Evolutionary conservation across 257 asterid genomes (phyloP).

Genomic region (Ehretia macrophylla): DNA sequence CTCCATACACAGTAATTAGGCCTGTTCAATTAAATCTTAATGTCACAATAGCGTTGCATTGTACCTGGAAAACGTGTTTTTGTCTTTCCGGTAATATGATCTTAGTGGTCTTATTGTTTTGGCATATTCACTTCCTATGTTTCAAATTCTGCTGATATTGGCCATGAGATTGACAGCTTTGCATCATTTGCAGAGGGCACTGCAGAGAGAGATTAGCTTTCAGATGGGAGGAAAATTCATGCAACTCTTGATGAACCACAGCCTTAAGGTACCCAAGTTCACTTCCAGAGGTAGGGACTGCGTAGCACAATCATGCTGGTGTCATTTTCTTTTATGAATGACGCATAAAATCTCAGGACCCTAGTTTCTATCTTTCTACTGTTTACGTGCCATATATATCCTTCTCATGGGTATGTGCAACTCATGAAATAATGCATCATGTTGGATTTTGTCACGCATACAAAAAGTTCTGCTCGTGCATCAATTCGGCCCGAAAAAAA

Average conservation of each 20-base stretch:
- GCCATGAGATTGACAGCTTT: not conserved
- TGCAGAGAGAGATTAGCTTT: conserved; percentile 69
- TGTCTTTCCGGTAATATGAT: not conserved
- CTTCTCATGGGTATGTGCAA: no score
- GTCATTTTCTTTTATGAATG: no score
- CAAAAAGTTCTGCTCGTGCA: no score
- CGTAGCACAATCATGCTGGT: no score
- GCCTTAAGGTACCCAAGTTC: conserved; percentile 70
- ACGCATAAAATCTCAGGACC: no score
- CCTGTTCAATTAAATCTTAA: not conserved
- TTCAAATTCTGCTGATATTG: not conserved
- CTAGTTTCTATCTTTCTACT: no score
- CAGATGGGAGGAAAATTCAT: conserved; percentile 67
- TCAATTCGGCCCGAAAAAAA: no score
- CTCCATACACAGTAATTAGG: conserved; percentile 11
- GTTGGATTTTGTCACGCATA: no score
- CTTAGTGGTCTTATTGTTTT: no score
- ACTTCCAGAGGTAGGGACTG: conserved; percentile 57
- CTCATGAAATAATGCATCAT: no score
- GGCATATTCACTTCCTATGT: not conserved
- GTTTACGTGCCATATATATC: no score
- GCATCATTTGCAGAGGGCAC: conserved; percentile 43
- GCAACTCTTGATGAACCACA: conserved; percentile 72
- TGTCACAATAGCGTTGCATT: conserved; percentile 6
- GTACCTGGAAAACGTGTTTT: no score